Conservation (phyloP, 768 basidiomycete genomes). For the Termitomyces heimii region DNA sequence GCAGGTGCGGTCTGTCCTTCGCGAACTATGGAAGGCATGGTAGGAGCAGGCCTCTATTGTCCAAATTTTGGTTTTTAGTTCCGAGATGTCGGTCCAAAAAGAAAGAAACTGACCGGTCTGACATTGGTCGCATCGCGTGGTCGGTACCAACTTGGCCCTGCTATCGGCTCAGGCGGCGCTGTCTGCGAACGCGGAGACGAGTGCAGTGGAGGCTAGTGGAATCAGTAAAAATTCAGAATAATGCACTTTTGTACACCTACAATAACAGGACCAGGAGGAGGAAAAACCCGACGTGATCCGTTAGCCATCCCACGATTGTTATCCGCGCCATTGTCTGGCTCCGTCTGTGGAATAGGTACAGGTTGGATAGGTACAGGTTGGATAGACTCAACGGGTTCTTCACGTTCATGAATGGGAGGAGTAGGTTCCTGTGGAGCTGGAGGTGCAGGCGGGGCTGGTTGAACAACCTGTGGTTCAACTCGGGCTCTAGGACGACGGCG, state of each 20-base stretch:
- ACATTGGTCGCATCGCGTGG: background rate
- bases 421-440: background rate
- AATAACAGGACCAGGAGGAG: slow-evolving; percentile 18
- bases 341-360: background rate
- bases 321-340: slow-evolving; percentile 2
- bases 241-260: background rate
- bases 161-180: slow-evolving; percentile 18
- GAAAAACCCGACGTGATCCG: background rate
- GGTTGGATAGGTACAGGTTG: background rate
- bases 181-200: slow-evolving; percentile 17
- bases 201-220: slow-evolving; percentile 5
- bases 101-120: background rate
- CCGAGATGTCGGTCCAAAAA: background rate
- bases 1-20: background rate
- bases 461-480: background rate
- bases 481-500: background rate
- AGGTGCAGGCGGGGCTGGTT: background rate
- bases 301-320: background rate
- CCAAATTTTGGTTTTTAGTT: background rate
- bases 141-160: slow-evolving; percentile 26
- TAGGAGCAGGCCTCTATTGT: slow-evolving; percentile 8
- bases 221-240: slow-evolving; percentile 2
- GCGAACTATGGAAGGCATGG: slow-evolving; percentile 20
- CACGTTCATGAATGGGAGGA: background rate
- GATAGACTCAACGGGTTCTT: background rate